Conservation (phyloP, 345 rosid genomes). For the Pistacia integerrima region DNA sequence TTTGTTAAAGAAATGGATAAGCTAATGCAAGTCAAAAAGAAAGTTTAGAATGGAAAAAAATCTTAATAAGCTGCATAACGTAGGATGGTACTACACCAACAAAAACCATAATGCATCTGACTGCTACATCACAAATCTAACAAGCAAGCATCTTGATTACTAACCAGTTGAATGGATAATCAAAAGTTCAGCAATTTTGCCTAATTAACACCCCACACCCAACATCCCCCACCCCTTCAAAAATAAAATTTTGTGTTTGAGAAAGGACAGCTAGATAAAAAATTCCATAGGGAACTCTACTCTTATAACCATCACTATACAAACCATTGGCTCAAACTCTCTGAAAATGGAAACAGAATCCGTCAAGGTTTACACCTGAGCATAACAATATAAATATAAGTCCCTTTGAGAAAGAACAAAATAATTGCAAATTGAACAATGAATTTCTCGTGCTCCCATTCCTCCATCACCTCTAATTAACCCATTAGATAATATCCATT, state of each 20-base stretch:
- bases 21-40: neutral
- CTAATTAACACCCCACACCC: conserved; percentile 8
- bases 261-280: conserved; percentile 11
- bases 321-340: conserved; percentile 37
- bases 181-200: conserved; percentile 18
- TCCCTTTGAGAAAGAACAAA: conserved; percentile 20
- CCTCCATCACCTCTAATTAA: conserved; percentile 2
- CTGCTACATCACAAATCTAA: neutral
- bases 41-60: neutral
- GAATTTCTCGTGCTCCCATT: neutral
- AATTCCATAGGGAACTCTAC: conserved; percentile 21
- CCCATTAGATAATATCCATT: neutral
- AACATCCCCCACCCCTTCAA: neutral
- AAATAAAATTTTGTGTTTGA: neutral
- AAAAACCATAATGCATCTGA: conserved; percentile 1
- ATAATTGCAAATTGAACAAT: neutral
- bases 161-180: neutral
- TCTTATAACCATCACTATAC: conserved; percentile 21
- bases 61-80: conserved; percentile 16
- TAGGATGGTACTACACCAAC: conserved; percentile 14
- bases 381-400: conserved; percentile 39
- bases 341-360: conserved; percentile 34
- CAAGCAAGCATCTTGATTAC: neutral
- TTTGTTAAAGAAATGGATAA: neutral
- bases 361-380: conserved; percentile 39